These are phyloP conservation scores for Neurospora sp. DNA, from an alignment of 495 filamentous ascomycete species.

Conservation along the genomic window DNA sequence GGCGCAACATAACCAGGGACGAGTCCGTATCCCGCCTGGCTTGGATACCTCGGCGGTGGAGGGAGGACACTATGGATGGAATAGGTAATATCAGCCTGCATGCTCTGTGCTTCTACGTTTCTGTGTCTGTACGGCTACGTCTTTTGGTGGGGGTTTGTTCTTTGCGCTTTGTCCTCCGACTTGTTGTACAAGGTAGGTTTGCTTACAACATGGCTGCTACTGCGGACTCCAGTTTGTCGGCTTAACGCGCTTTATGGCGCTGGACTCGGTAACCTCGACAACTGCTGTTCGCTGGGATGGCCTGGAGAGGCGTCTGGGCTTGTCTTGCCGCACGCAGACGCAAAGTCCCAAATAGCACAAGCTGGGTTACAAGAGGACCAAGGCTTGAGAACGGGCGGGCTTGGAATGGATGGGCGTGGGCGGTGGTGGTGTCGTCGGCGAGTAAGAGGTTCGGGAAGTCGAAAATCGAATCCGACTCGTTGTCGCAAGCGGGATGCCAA, in stretches of 20 bases:
- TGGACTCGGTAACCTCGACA: not conserved
- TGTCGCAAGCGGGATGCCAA: not conserved
- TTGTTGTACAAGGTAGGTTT: not conserved
- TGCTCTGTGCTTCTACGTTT: not conserved
- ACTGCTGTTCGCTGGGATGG: not conserved
- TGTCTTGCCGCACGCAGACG: not conserved
- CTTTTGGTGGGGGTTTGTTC: not conserved
- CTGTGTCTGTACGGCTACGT: not conserved
- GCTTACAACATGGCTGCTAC: not conserved
- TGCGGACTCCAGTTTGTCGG: not conserved
- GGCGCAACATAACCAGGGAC: constrained; percentile 53
- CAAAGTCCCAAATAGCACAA: not conserved
- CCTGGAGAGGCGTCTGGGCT: not conserved
- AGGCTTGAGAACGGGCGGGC: not conserved
- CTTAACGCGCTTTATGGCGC: not conserved
- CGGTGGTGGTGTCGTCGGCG: not conserved
- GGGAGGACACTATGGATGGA: constrained; percentile 55
- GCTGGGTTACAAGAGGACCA: not conserved
- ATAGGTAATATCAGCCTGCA: constrained; percentile 1
- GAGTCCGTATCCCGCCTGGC: constrained; percentile 52
- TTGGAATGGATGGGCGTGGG: not conserved
- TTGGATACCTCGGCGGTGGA: constrained; percentile 74
- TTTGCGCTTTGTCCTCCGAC: not conserved
- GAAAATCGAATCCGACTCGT: not conserved
- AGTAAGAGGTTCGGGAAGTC: not conserved